Evolutionary conservation across 1,284 basidiomycete species (phyloP), one percentile per base, ranked within the genome.

Genomic region (Taiwanofungus camphoratus): DNA sequence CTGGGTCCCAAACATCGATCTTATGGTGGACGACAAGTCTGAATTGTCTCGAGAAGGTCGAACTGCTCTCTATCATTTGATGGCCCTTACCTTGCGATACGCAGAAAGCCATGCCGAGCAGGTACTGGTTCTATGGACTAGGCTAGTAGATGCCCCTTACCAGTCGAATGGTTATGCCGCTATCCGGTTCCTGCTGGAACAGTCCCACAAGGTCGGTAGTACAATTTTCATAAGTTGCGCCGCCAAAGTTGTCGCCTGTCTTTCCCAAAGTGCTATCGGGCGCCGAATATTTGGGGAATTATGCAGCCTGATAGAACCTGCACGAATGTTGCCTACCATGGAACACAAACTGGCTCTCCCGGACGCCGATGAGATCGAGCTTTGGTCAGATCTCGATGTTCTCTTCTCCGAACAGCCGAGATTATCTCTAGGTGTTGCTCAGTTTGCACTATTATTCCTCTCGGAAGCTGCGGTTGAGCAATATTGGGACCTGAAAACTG

Each of bases 401-500:
- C 58, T 88, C n/a, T 87, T 89, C 54, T 73, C 78, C 1, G 82
- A 80, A 44, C 76, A 85, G 45, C 85, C 85, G 6, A 69, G 79
- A 16, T 63, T 83, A 44, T 60, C 82, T 46, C 63, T 95, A 33
- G 82, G 81, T 13, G 79, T 87, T 0, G 91, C 90, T 1, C 92
- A 95, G 58, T 87, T 91, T 55, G 91, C 92, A 0, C 76, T 94
- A 61, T 70, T 94, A 5, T 92, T 93, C 57, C 73, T 95, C 19
- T 82, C 86, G 1, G 89, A 94, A 53, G 76, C 91, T 24, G 77
- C 90, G 0, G 70, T 93, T 15, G 84, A 91, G 49, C 78, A 86
- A 15, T 76, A 82, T 44, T 88, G 84, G 76, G 87, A 91, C 49
- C 70, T 87, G 48, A 71, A 76, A 33, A 67, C 76, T 15, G 78